Evolutionary conservation across 139 green algal genomes (phyloP).

Genomic region (Picocystis salinarum): DNA sequence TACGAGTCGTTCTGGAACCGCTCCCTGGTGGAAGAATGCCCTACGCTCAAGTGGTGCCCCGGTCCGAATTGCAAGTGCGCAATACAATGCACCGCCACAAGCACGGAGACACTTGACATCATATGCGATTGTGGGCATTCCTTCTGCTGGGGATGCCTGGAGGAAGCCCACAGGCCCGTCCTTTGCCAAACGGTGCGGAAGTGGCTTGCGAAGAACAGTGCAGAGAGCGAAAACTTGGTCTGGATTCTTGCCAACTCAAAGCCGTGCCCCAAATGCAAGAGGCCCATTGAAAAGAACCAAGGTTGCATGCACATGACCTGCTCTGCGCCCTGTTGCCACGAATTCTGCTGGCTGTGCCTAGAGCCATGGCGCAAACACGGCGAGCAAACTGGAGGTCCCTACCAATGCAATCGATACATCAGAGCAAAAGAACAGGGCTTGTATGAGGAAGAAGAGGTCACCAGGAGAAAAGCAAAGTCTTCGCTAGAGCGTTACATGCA

Average conservation of each 20-base stretch:
- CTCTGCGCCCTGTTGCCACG: constrained; percentile 34
- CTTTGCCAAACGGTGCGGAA: constrained; percentile 31
- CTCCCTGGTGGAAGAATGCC: constrained; percentile 7
- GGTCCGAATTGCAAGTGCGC: not conserved
- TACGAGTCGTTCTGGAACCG: no score
- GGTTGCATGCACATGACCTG: constrained; percentile 81
- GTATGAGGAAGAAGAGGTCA: constrained; percentile 57
- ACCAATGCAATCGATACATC: constrained; percentile 74
- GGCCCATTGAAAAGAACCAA: constrained; percentile 70
- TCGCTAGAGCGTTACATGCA: constrained; percentile 76
- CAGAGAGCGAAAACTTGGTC: constrained; percentile 58
- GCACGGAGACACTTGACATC: constrained; percentile 30
- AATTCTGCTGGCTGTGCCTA: constrained; percentile 61
- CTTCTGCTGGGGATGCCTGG: constrained; percentile 58
- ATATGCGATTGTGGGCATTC: constrained; percentile 35
- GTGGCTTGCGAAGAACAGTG: constrained; percentile 58
- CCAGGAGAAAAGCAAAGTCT: constrained; percentile 61
- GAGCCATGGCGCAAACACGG: constrained; percentile 76
- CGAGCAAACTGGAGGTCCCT: constrained; percentile 88
- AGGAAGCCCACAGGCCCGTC: constrained; percentile 61
- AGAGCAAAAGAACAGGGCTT: constrained; percentile 48
- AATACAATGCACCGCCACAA: not conserved
- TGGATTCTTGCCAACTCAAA: constrained; percentile 70
- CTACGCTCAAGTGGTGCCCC: not conserved
- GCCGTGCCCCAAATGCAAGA: constrained; percentile 61